Evolutionary conservation across 2,329 filamentous ascomycete species (phyloP), one percentile per base, ranked within the genome.

Genomic region (Nemania sp.): DNA sequence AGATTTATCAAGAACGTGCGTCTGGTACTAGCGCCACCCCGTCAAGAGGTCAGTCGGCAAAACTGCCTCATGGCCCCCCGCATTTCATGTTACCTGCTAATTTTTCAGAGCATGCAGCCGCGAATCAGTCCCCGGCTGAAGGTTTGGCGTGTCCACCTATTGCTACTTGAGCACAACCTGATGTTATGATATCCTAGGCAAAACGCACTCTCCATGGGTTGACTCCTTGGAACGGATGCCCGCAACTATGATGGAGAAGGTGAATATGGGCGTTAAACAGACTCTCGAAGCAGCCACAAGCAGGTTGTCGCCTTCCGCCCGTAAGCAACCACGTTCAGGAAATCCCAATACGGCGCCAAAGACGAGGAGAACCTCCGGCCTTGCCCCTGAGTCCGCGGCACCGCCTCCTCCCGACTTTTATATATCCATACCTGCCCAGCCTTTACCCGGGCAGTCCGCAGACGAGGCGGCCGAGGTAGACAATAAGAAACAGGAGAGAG

Each of bases 191-290:
- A 9, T 11, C 25, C 11, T 13, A 65, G 60, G 20, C 6, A 55
- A 53, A 37, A 45, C 57, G 11, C 63, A 63, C 32, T 63, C 63
- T 37, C 63, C 63, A 9, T 65, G 63, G 63, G 50, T 65, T 20
- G 63, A 63, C n/a, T 55, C 57, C 29, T 51, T 65, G 37, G 60
- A 57, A 7, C 50, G 60, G 10, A 56, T 58, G 54, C 51, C 63
- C 2, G 15, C 54, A 11, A 45, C 17, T n/a, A 32, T 60, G 37
- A 43, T 54, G 29, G 60, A 60, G 37, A 65, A 57, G 25, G 57
- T 63, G n/a, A 65, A 63, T 13, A 47, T 45, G n/a, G 54, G 60
- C 3, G 42, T 63, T 13, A 59, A 65, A 51, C 60, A 63, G 17
- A 51, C 53, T 21, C 42, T 63, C 1, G 57, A 57, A n/a, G 57